Evolutionary conservation across 768 basidiomycete genomes (phyloP).

Genomic region (Collybia mongolica): DNA sequence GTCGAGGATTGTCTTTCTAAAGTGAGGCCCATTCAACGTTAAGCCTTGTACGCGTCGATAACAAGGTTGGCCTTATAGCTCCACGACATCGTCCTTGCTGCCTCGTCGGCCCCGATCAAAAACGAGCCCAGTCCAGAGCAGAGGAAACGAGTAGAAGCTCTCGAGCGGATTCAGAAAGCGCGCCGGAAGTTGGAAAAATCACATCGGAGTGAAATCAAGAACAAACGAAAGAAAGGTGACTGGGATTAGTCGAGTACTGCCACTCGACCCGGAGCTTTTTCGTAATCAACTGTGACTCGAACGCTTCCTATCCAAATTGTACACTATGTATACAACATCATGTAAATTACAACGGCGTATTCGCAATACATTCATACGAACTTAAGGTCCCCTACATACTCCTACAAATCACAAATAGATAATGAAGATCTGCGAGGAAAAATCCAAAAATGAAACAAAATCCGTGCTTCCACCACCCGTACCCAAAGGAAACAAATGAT

Average conservation of each 20-base stretch:
- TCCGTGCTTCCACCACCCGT: no score
- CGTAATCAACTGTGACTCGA: no score
- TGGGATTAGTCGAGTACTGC: conserved; percentile 9
- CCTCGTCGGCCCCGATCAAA: conserved; percentile 45
- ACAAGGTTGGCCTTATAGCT: conserved; percentile 36
- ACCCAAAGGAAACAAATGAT: no score
- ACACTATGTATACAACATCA: no score
- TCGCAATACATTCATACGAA: no score
- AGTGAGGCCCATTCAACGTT: conserved; percentile 30
- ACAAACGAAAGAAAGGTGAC: conserved; percentile 22
- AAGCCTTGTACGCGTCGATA: not conserved
- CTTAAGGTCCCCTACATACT: no score
- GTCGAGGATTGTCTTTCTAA: conserved; percentile 70
- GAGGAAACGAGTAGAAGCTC: conserved; percentile 47
- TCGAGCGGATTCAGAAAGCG: conserved; percentile 45
- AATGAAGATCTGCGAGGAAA: no score
- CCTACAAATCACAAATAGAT: no score
- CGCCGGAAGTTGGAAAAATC: conserved; percentile 51
- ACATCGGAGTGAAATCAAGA: conserved; percentile 51
- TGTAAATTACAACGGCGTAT: no score
- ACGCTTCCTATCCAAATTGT: no score
- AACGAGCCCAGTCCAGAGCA: conserved; percentile 57
- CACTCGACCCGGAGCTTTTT: not conserved
- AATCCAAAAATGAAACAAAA: no score
- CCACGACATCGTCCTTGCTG: conserved; percentile 46